Conservation (phyloP, 306 rosid species). For the Mimosa pudica region DNA sequence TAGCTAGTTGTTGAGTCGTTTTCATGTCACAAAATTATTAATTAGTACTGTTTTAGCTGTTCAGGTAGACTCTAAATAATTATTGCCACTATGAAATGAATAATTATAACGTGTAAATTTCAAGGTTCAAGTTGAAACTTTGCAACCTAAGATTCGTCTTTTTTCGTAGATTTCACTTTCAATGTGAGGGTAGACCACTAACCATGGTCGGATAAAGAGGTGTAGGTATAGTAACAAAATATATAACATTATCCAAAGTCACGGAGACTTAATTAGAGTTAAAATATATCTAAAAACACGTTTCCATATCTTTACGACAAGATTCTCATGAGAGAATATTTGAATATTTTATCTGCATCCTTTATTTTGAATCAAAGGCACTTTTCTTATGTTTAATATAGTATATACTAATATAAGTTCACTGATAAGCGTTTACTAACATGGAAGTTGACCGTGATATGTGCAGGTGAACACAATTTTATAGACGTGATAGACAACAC, state of each 20-base stretch:
- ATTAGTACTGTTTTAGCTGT: not conserved
- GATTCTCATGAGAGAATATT: not conserved
- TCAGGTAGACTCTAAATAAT: not conserved
- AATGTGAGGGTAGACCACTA: not conserved
- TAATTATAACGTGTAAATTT: not conserved
- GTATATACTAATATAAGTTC: not conserved
- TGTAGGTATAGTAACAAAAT: not conserved
- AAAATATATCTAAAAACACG: not conserved
- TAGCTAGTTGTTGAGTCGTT: not conserved
- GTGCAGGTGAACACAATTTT: constrained; percentile 78
- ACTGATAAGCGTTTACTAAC: not conserved
- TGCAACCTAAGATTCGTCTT: not conserved
- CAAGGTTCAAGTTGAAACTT: not conserved
- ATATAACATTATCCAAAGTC: not conserved
- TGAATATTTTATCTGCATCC: not conserved
- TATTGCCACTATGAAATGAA: not conserved
- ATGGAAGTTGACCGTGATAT: constrained; percentile 1
- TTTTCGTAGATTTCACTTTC: not conserved
- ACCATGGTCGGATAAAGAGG: not conserved
- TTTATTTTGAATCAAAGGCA: not conserved
- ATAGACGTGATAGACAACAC: constrained; percentile 61
- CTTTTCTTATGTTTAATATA: not conserved
- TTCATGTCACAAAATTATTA: not conserved
- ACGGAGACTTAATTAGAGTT: too few species aligned
- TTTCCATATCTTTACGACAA: not conserved